Evolutionary conservation across 2,329 filamentous ascomycete species (phyloP), one percentile per base, ranked within the genome.

Genomic region (Aspergillus nomiae): DNA sequence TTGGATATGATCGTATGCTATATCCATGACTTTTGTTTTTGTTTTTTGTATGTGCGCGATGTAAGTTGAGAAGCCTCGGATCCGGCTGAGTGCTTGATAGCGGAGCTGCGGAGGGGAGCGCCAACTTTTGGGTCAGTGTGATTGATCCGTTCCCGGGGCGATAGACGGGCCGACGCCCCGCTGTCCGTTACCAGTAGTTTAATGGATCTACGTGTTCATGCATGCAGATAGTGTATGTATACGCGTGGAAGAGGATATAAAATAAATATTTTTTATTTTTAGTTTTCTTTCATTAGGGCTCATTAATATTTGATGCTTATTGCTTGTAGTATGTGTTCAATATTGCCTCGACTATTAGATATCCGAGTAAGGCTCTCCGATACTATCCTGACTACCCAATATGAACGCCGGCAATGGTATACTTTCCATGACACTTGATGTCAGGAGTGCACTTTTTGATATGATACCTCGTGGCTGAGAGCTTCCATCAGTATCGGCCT

Each of bases 1-100:
- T 76, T 92, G 89, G 73, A 98, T 96, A 78, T 97, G 93, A 75
- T 99, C 95, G 85, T 98, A 99, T 51, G 94, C 94, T 74, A 96
- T 85, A 86, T 99, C 95, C 95, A 99, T 98, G 24, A 11, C 14
- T 16, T 16, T 36, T 50, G 2, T 50, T 34, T 9, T 36, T n/a
- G 26, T 38, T 32, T 57, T 58, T 28, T 38, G 21, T 63, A 60
- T 58, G 56, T 55, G 56, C 36, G 41, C 50, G 43, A 43, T 32
- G 54, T 57, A 62, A 60, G 36, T 68, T 46, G 30, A 50, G 26
- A 51, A 19, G 48, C 12, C 48, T 51, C 48, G 24, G 62, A 60
- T 60, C 58, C 57, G 60, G 64, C 54, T 64, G 65, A 66, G 66
- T 65, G 67, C 58, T 65, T 61, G 32, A 51, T 51, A 24, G 26